Evolutionary conservation across 2,329 filamentous ascomycete genomes (phyloP), one percentile per base, ranked within the genome.

Genomic region (Fusarium oxysporum): DNA sequence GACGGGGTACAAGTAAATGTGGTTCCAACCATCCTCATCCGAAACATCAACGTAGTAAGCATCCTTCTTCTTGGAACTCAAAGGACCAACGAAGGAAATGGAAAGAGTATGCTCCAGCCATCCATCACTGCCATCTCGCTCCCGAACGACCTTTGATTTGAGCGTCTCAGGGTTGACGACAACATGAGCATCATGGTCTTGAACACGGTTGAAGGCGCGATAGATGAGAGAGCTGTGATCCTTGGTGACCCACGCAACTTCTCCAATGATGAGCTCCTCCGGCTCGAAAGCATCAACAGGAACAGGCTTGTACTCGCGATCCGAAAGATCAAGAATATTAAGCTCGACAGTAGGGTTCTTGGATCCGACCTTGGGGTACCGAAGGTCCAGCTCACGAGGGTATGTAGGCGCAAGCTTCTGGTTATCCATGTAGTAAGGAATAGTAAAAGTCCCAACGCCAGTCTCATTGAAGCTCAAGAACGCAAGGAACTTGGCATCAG

Each of bases 391-490:
- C 71, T 92, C 88, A 0, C 83, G 80, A 3, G 91, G 91, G 76
- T 93, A 93, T 0, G 86, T 81, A 1, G 90, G 89, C 0, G 90
- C 89, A 19, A 89, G 78, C 30, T 86, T 80, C 65, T 89, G 80
- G 63, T 86, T 83, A 59, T 89, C 84, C 87, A 91, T 92, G 79
- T 90, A 93, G 80, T 92, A 92, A 0, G 90, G 89, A 16, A 93
- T 85, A 0, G 86, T 89, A 79, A 89, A 92, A 2, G 90, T 92
- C 6, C 85, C 86, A 11, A 93, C 91, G 2, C 90, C 91, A 1
- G 90, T 92, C 83, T 93, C 90, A 79, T 98, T 95, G 11, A 96
- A 98, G 53, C 94, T 91, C 69, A 98, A 84, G 80, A 97, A 98
- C 8, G 96, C 94, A 63, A 98, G 82, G 78, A 92, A 97, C 77